These are phyloP conservation scores for Xylariaceae sp. DNA, from an alignment of 2,329 filamentous ascomycete genomes.

Conservation along the genomic window DNA sequence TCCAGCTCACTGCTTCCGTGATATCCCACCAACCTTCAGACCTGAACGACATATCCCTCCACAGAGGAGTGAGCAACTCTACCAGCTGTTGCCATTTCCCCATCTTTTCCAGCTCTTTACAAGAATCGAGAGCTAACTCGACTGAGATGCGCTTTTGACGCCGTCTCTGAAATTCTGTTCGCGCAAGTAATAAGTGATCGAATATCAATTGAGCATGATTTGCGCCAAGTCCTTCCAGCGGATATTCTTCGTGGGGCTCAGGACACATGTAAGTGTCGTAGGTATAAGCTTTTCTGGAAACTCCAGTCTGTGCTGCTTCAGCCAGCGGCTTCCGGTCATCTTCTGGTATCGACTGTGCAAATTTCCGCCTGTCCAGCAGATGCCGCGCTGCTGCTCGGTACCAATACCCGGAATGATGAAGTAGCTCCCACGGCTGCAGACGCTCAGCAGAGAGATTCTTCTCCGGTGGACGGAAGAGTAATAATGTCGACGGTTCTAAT, in stretches of 20 bases:
- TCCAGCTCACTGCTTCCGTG: slow-evolving; percentile 66
- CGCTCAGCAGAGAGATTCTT: slow-evolving; percentile 64
- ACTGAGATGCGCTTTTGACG: slow-evolving; percentile 60
- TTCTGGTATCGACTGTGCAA: slow-evolving; percentile 64
- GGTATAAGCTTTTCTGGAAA: slow-evolving; percentile 58
- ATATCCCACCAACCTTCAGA: slow-evolving; percentile 66
- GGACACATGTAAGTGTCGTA: slow-evolving; percentile 74
- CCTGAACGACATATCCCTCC: slow-evolving; percentile 63
- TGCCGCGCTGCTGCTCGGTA: slow-evolving; percentile 67
- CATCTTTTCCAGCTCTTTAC: slow-evolving; percentile 59
- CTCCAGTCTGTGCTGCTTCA: slow-evolving; percentile 52
- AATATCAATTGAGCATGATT: slow-evolving; percentile 64
- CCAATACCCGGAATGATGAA: slow-evolving; percentile 74
- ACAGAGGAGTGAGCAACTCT: slow-evolving; percentile 61
- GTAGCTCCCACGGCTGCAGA: slow-evolving; percentile 66
- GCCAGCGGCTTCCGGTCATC: slow-evolving; percentile 63
- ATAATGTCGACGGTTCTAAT: slow-evolving; percentile 51
- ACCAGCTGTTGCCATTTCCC: slow-evolving; percentile 62
- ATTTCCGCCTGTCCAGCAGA: slow-evolving; percentile 56
- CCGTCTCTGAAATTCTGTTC: slow-evolving; percentile 60
- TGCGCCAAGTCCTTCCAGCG: slow-evolving; percentile 56
- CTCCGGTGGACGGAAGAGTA: slow-evolving; percentile 63
- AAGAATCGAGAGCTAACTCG: slow-evolving; percentile 64
- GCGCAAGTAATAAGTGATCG: slow-evolving; percentile 58
- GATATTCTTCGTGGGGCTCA: slow-evolving; percentile 66